Conservation (phyloP, 2,329 filamentous ascomycete species). For the Pseudocercospora ulei region DNA sequence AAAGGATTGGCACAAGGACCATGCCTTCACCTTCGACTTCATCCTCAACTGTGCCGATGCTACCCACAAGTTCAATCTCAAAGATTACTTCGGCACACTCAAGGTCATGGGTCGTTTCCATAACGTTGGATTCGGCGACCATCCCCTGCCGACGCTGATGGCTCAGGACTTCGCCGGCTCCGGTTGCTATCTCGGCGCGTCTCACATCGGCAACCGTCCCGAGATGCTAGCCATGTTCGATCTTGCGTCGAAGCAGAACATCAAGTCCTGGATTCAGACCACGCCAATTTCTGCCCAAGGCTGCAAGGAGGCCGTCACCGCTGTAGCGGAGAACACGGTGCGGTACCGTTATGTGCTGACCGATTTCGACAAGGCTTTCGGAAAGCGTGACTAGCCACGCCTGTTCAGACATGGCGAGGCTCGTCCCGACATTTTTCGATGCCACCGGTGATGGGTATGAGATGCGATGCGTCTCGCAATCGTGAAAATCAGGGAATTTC, state of each 20-base stretch:
- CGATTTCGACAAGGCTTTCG: slow-evolving; percentile 58
- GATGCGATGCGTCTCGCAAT: neutral
- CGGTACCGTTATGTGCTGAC: slow-evolving; percentile 62
- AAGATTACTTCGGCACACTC: slow-evolving; percentile 64
- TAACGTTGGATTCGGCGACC: slow-evolving; percentile 69
- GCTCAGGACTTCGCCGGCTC: slow-evolving; percentile 67
- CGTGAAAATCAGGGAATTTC: neutral
- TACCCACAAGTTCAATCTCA: slow-evolving; percentile 55
- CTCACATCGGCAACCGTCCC: slow-evolving; percentile 39
- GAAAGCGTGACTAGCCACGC: slow-evolving; percentile 39
- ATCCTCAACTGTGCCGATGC: slow-evolving; percentile 66
- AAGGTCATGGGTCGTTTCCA: slow-evolving; percentile 76
- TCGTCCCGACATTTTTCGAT: no score
- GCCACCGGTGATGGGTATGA: no score
- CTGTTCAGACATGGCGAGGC: no score
- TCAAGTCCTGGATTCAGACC: slow-evolving; percentile 51
- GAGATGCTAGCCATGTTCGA: slow-evolving; percentile 47
- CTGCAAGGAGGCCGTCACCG: slow-evolving; percentile 59
- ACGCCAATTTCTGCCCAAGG: slow-evolving; percentile 63
- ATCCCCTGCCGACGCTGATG: slow-evolving; percentile 52
- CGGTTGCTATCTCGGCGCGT: slow-evolving; percentile 49
- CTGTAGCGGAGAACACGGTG: slow-evolving; percentile 58
- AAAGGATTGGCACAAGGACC: slow-evolving; percentile 50
- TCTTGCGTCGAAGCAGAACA: slow-evolving; percentile 44
- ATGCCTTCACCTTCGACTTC: slow-evolving; percentile 58